Conservation (phyloP, 148 eudicot genomes). For the Camellia lanceoleosa region DNA sequence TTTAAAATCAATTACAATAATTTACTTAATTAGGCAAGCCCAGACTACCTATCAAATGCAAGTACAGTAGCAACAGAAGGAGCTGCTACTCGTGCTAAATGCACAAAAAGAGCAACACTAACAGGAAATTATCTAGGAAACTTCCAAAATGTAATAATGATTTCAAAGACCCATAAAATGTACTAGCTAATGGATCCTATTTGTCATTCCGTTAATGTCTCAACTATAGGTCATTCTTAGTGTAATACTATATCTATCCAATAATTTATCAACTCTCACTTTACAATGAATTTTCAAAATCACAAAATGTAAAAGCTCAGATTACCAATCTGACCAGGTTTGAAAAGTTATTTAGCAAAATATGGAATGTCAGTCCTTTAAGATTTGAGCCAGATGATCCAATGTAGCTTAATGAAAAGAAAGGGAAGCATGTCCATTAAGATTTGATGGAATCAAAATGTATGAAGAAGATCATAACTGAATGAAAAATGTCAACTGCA, state of each 20-base stretch:
- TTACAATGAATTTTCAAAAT: neutral
- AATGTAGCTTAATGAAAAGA: slow-evolving; percentile 64
- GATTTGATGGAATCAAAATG: no score
- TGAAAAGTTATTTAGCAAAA: neutral
- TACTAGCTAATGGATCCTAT: neutral
- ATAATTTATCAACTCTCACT: neutral
- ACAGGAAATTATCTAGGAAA: neutral
- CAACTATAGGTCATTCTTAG: neutral
- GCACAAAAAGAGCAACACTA: neutral
- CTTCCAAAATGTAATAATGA: neutral
- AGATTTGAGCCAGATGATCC: slow-evolving; percentile 70
- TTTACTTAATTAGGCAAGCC: no score
- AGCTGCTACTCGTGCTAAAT: no score
- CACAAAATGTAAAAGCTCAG: no score
- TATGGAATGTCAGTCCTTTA: slow-evolving; percentile 51
- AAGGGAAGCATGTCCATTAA: neutral
- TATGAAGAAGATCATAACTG: no score
- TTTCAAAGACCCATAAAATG: no score
- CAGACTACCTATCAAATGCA: no score
- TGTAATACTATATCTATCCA: neutral
- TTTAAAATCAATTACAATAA: no score
- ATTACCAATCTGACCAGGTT: no score
- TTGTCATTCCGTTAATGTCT: neutral
- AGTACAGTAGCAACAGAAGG: no score
- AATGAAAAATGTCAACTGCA: neutral